phyloP scores from a whole-genome alignment of 1,284 basidiomycete genomes.

The Polyporus tsugae region DNA sequence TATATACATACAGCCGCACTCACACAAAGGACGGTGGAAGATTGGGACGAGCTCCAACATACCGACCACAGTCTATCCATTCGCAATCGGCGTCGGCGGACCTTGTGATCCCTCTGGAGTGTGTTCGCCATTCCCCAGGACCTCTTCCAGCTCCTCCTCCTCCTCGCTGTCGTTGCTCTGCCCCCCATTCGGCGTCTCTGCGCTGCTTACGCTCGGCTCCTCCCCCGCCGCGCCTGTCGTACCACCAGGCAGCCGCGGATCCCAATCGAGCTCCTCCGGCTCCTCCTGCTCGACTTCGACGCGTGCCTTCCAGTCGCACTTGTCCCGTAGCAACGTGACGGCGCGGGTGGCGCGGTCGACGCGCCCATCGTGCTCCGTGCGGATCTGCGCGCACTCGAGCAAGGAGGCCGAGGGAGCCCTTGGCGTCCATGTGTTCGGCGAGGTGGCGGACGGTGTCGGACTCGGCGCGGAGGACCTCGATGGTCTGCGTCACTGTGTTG shows the following conservation, averaged over 20 bases:
- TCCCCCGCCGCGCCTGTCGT: not conserved
- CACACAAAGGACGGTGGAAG: not conserved
- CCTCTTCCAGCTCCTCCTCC: conserved; percentile 52
- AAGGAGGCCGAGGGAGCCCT: conserved; percentile 61
- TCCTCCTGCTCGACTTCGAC: conserved; percentile 78
- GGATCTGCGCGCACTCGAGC: conserved; percentile 69
- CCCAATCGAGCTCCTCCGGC: conserved; percentile 77
- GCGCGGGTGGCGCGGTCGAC: conserved; percentile 77
- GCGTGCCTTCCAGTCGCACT: conserved; percentile 79
- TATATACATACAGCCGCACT: not conserved
- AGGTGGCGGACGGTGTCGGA: conserved; percentile 73
- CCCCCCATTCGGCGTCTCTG: conserved; percentile 40
- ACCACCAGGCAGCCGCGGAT: conserved; percentile 50
- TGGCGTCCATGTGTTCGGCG: conserved; percentile 68
- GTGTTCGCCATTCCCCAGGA: conserved; percentile 44
- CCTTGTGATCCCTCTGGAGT: conserved; percentile 37
- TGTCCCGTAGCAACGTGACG: conserved; percentile 75
- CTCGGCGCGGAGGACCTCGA: conserved; percentile 72
- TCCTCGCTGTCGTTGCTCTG: conserved; percentile 50
- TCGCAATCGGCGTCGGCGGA: conserved; percentile 25
- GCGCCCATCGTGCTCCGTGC: conserved; percentile 71
- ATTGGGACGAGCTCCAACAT: not conserved
- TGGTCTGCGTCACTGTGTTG: conserved; percentile 80
- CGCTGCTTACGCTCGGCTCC: conserved; percentile 30
- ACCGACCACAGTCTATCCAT: not conserved